Conservation (phyloP, 257 asterid genomes). For the Ligustrum vulgare region DNA sequence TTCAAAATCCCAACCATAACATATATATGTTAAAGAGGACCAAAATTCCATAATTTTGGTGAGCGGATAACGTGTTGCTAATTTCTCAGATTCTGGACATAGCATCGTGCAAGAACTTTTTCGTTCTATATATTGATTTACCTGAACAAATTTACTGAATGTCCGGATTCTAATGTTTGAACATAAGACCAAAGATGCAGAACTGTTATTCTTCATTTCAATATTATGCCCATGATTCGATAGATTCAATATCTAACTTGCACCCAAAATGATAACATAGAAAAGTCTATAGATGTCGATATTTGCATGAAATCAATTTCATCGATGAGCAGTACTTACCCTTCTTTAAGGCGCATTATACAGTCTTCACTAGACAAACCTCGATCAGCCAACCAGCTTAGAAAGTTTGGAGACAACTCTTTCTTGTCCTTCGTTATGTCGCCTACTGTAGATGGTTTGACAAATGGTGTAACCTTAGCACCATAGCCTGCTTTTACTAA, state of each 20-base stretch:
- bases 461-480: constrained; percentile 57
- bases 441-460: constrained; percentile 43
- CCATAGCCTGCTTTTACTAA: constrained; percentile 67
- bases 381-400: constrained; percentile 53
- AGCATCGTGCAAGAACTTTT: too few relatives aligned
- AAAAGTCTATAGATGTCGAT: not conserved
- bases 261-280: not conserved
- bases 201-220: not conserved
- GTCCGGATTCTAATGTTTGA: not conserved
- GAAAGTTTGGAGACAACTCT: constrained; percentile 46
- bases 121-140: too few relatives aligned
- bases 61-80: too few relatives aligned
- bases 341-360: constrained; percentile 57
- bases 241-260: not conserved
- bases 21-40: too few relatives aligned
- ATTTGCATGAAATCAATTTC: not conserved
- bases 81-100: not conserved
- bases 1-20: too few relatives aligned
- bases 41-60: too few relatives aligned
- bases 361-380: constrained; percentile 61
- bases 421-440: constrained; percentile 42
- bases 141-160: too few relatives aligned
- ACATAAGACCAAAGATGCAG: too few relatives aligned
- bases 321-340: constrained; percentile 27
- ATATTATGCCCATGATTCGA: not conserved